Evolutionary conservation across 2,329 filamentous ascomycete species (phyloP).

Genomic region (Arthrobotrys pseudoclavata): DNA sequence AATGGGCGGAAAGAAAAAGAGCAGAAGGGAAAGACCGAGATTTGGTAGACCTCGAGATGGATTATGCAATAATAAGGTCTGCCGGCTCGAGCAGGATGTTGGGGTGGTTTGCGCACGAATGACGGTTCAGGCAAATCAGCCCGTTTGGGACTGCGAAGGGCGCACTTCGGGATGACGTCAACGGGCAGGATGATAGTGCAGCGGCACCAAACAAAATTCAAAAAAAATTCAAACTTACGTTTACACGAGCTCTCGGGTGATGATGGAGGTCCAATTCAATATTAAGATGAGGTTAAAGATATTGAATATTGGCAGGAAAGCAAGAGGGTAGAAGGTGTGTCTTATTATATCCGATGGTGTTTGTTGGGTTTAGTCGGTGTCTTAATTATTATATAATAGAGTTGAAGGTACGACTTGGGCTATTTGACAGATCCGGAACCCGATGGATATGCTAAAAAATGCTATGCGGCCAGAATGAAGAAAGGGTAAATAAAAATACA

Average conservation of each 20-base stretch:
- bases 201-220: neutral
- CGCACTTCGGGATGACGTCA: slow-evolving; percentile 50
- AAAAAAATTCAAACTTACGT: neutral
- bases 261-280: neutral
- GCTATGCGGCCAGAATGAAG: neutral
- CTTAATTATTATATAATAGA: slow-evolving; percentile 33
- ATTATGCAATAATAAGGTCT: too few relatives aligned
- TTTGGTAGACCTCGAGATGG: too few relatives aligned
- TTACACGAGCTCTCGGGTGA: neutral
- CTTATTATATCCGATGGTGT: neutral
- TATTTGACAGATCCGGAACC: slow-evolving; percentile 53
- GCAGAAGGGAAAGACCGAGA: too few relatives aligned
- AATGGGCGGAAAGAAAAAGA: neutral
- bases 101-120: slow-evolving; percentile 42
- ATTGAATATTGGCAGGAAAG: neutral
- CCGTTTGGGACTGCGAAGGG: slow-evolving; percentile 27
- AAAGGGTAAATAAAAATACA: slow-evolving; percentile 5
- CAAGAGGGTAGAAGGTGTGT: neutral
- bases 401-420: slow-evolving; percentile 24
- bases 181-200: slow-evolving; percentile 6
- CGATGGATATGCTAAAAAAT: slow-evolving; percentile 26
- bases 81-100: slow-evolving; percentile 18
- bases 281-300: neutral
- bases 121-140: slow-evolving; percentile 38
- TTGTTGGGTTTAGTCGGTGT: neutral